Evolutionary conservation across 2,329 filamentous ascomycete genomes (phyloP), one percentile per base, ranked within the genome.

Genomic region (Fusarium newnesense): DNA sequence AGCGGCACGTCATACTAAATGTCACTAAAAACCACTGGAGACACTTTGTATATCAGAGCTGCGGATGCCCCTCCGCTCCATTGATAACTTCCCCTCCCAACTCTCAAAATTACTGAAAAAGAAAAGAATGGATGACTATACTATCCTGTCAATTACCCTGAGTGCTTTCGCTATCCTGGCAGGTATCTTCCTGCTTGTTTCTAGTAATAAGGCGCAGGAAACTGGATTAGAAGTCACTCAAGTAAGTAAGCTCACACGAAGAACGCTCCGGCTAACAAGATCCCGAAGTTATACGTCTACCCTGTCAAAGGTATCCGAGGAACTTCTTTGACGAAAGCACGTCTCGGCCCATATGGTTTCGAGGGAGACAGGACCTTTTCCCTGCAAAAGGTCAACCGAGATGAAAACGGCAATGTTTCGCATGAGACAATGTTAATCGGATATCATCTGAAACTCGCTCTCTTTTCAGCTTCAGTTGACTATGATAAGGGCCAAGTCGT

Each of bases 341-440:
- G 39, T 1, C 47, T 77, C 0, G 62, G 75, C 1, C 60, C 56
- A 2, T 74, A 72, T n/a, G 75, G 75, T 0, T 56, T 77, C 2
- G 58, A 74, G 8, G 75, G 75, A 2, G 75, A 77, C 5, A 71
- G 75, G 16, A 77, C 75, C 0, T 77, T 77, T 24, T 73, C 69
- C 18, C 34, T 77, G 7, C 75, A 77, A 56, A 77, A 66, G 13
- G 62, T 77, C 10, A 39, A 24, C 18, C 66, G 66, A 21, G 53
- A 72, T 7, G 49, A 42, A 5, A 13, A 49, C 2, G 52, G 60
- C 0, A 46, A 57, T 1, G 4, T 57, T 16, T 64, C 21, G 4
- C 61, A 76, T 32, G 74, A 74, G 9, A 77, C 75, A 0, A 76
- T 77, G 72, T n/a, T 77, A 2, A 69, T 76, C 7, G 75, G 75